These are phyloP conservation scores for Pyricularia sp. DNA, from an alignment of 2,329 filamentous ascomycete genomes.

Conservation along the genomic window DNA sequence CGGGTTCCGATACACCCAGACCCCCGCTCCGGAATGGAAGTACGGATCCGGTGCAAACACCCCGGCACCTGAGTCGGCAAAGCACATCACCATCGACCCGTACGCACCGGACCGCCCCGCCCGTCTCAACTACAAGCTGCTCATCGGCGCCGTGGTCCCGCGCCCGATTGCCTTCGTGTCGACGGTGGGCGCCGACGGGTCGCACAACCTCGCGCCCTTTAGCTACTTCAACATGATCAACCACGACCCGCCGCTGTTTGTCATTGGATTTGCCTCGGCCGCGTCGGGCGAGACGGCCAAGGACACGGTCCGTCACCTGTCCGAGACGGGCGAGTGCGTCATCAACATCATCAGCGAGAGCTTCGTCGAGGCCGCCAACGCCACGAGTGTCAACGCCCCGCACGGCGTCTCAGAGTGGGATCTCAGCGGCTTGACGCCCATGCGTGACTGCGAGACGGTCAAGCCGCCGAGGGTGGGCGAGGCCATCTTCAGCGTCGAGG, in stretches of 20 bases:
- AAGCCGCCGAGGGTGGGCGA: conserved; percentile 62
- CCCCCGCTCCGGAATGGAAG: conserved; percentile 55
- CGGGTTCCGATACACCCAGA: conserved; percentile 50
- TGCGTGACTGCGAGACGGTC: conserved; percentile 53
- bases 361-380: conserved; percentile 81
- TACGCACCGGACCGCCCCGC: conserved; percentile 59
- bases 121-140: conserved; percentile 78
- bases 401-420: conserved; percentile 73
- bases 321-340: conserved; percentile 63
- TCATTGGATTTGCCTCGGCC: conserved; percentile 40
- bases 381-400: conserved; percentile 69
- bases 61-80: conserved; percentile 12
- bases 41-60: conserved; percentile 56
- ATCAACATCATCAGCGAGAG: conserved; percentile 84
- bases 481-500: conserved; percentile 76
- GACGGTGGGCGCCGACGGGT: conserved; percentile 48
- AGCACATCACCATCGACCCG: conserved; percentile 73
- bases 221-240: conserved; percentile 77
- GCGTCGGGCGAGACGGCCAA: conserved; percentile 45
- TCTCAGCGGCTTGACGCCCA: conserved; percentile 63
- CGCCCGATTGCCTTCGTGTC: conserved; percentile 65
- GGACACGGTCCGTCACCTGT: conserved; percentile 68
- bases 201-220: conserved; percentile 76
- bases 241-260: conserved; percentile 81
- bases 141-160: conserved; percentile 76